Evolutionary conservation across 805 yeast genomes (phyloP), one percentile per base, ranked within the genome.

Genomic region (Millerozyma acaciae): DNA sequence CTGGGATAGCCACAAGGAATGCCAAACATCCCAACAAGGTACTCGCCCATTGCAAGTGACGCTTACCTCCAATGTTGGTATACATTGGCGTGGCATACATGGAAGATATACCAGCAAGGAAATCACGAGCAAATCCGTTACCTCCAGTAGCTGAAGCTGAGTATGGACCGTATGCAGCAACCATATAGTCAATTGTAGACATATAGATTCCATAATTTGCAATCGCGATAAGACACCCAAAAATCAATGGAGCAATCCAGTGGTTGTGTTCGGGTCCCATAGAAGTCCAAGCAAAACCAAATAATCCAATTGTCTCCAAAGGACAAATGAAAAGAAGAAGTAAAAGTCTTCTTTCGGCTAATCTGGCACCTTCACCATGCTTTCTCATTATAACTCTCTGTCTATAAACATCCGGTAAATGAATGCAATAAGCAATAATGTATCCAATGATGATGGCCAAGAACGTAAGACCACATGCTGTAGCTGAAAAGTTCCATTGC

Each of bases 71-170:
- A 26, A 62, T 60, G 22, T 62, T 59, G 8, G 33, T 40, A 43
- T 57, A 64, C 57, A 64, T 40, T 10, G 70, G 69, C 4, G 53
- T 51, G 15, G 69, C 55, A 33, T 53, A 60, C 60, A 62, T 58
- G 9, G 65, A 53, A 7, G 64, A 43, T 26, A 64, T 45, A 39
- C 70, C 70, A 2, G 68, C 68, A 27, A 64, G 40, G 35, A 62
- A 55, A 34, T 64, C 70, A 28, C 70, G 52, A 10, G 69, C 61
- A 38, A 61, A 62, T 5, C 68, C 70, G 36, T 64, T 64, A 21
- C 69, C 69, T 6, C 69, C 69, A 4, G 69, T 62, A 6, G 70
- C 69, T 10, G 68, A 62, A 1, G 70, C 67, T 19, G 69, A 60
- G 43, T 61, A 64, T 3, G 62, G 65, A 7, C 68, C 68, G 37